phyloP scores from a whole-genome alignment of 129 eudicot species.

The Flaveria brownii region DNA sequence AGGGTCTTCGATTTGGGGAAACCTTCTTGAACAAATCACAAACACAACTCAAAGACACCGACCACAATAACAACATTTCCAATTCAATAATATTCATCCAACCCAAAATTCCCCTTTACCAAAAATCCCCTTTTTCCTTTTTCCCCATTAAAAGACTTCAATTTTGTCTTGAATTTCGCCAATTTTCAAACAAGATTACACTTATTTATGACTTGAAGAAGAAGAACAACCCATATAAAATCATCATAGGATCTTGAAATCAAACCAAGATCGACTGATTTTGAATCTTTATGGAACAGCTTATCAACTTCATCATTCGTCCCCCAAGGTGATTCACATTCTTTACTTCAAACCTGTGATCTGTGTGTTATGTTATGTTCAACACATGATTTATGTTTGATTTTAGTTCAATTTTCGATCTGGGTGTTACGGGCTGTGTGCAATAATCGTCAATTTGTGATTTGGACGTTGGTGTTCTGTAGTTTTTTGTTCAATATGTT shows the following conservation, averaged over 20 bases:
- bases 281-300: slow-evolving; percentile 72
- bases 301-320: slow-evolving; percentile 71
- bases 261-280: slow-evolving; percentile 35
- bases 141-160: slow-evolving; percentile 5
- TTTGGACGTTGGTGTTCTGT: not conserved
- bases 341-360: not conserved
- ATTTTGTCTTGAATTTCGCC: not conserved
- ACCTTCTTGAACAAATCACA: not conserved
- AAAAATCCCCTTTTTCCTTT: no score
- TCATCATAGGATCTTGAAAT: slow-evolving; percentile 9
- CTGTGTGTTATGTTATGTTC: not conserved
- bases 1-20: not conserved
- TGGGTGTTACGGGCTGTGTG: not conserved
- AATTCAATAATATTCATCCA: no score
- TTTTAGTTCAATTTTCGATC: not conserved
- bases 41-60: not conserved
- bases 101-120: not conserved
- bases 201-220: not conserved
- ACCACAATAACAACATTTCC: not conserved
- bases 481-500: not conserved
- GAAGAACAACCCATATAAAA: not conserved
- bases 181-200: not conserved
- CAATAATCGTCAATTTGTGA: not conserved
- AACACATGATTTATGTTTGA: not conserved
- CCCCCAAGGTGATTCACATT: slow-evolving; percentile 61